Evolutionary conservation across 2,329 filamentous ascomycete genomes (phyloP).

Genomic region (Lizonia empirigonia): DNA sequence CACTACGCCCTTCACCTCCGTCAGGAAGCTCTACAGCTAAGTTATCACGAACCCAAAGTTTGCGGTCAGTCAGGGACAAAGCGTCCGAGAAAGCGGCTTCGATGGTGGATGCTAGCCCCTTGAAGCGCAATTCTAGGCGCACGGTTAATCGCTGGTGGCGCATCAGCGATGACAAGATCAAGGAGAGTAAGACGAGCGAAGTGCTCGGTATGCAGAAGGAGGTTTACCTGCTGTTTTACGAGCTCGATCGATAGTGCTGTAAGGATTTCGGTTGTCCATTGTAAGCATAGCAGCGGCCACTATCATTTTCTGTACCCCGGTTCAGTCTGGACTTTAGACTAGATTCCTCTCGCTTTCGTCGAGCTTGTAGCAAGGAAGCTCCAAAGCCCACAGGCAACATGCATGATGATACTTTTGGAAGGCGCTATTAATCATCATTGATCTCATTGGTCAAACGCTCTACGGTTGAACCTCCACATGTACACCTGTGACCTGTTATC

Average conservation of each 20-base stretch:
- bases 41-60: conserved; percentile 32
- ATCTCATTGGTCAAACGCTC: conserved; percentile 24
- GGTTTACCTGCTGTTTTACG: conserved; percentile 96
- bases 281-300: no score
- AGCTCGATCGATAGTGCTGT: conserved; percentile 64
- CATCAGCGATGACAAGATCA: conserved; percentile 95
- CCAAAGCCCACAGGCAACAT: not conserved
- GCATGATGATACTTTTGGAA: not conserved
- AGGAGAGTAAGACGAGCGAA: conserved; percentile 89
- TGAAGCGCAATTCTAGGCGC: conserved; percentile 63
- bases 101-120: conserved; percentile 52
- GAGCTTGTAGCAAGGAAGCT: not conserved
- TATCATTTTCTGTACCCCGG: no score
- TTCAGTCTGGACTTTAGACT: conserved; percentile 10
- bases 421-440: conserved; percentile 27
- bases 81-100: conserved; percentile 37
- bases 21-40: conserved; percentile 25
- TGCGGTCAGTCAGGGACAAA: conserved; percentile 43
- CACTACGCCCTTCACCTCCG: conserved; percentile 22
- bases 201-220: conserved; percentile 93
- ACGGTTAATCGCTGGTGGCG: conserved; percentile 88
- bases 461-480: conserved; percentile 20
- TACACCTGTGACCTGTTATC: conserved; percentile 6
- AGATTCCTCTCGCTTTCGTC: conserved; percentile 3
- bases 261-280: no score